Evolutionary conservation across 164 flowering plant genomes (phyloP).

Genomic region (Tetrastigma voinierianum): DNA sequence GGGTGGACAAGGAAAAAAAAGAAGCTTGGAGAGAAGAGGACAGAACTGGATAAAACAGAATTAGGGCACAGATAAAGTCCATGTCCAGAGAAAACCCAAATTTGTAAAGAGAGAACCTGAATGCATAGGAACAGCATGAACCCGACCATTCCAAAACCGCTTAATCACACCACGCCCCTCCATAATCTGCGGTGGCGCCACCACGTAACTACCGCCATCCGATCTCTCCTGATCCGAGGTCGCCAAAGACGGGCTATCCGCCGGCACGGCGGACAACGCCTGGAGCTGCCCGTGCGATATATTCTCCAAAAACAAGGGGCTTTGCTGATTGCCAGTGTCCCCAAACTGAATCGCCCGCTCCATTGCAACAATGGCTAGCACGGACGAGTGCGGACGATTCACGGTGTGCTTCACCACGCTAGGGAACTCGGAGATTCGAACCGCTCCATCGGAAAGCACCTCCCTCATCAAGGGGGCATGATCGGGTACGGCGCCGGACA

Average conservation of each 20-base stretch:
- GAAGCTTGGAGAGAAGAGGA: neutral
- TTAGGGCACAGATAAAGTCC: neutral
- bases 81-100: conserved; percentile 7
- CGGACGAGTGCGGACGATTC: conserved; percentile 72
- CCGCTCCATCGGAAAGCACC: conserved; percentile 45
- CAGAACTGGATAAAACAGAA: neutral
- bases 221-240: conserved; percentile 42
- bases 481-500: conserved; percentile 15
- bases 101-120: conserved; percentile 46
- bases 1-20: neutral
- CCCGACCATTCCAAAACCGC: conserved; percentile 44
- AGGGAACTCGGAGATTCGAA: conserved; percentile 67
- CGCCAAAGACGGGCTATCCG: conserved; percentile 39
- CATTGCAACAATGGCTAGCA: conserved; percentile 47
- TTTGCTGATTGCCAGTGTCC: conserved; percentile 22
- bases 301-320: conserved; percentile 57
- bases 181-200: conserved; percentile 70
- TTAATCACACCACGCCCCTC: conserved; percentile 80
- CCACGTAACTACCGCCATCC: conserved; percentile 42
- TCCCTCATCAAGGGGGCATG: conserved; percentile 30
- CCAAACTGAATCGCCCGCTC: conserved; percentile 51
- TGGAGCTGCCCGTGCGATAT: conserved; percentile 91
- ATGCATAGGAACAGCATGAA: conserved; percentile 81
- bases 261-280: conserved; percentile 69
- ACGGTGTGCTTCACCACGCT: conserved; percentile 55